Evolutionary conservation across 148 eudicot species (phyloP).

Genomic region (Selenicereus undatus): DNA sequence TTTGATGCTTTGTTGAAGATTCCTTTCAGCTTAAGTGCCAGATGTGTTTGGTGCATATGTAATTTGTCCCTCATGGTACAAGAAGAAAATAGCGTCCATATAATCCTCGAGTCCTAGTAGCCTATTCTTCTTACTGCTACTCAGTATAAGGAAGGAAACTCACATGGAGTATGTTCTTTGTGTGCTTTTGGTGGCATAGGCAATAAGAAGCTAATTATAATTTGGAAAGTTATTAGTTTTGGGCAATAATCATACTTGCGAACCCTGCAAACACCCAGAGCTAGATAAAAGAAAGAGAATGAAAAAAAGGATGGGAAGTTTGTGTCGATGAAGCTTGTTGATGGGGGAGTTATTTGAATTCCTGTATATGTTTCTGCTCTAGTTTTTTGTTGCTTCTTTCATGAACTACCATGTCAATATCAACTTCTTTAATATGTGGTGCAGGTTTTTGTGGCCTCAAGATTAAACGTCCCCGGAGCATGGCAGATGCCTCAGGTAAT

Average conservation of each 20-base stretch:
- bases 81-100: not conserved
- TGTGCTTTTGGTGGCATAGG: not conserved
- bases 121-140: not conserved
- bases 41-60: not conserved
- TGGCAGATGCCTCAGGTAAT: slow-evolving; percentile 99
- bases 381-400: not conserved
- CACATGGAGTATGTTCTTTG: not conserved
- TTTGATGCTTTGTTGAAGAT: not conserved
- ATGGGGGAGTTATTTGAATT: not conserved
- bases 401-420: not conserved
- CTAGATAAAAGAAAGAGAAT: not conserved
- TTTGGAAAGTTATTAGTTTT: not conserved
- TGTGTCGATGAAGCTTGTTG: not conserved
- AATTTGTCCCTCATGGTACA: not conserved
- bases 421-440: not conserved
- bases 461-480: slow-evolving; percentile 95
- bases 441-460: slow-evolving; percentile 97
- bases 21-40: not conserved
- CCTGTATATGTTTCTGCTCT: not conserved
- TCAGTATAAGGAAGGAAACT: not conserved
- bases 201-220: not conserved
- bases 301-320: not conserved
- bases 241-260: not conserved
- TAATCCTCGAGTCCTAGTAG: not conserved
- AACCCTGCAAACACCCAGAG: no score